Conservation (phyloP, 441 rosid species). For the Adansonia gregorii region DNA sequence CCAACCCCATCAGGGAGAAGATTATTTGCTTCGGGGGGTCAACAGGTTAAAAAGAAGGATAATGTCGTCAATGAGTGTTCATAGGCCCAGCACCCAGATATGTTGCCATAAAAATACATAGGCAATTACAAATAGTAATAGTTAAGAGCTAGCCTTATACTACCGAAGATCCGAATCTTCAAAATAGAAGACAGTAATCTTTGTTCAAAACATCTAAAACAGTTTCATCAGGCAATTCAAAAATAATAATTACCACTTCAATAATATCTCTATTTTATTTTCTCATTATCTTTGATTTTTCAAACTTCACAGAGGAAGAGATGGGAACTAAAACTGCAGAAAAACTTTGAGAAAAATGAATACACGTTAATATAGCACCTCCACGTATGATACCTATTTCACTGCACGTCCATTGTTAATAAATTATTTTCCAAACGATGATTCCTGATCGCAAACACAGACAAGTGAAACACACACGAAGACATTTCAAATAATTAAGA, state of each 20-base stretch:
- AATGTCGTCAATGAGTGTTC: not conserved
- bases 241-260: not conserved
- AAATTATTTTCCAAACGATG: slow-evolving; percentile 6
- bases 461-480: slow-evolving; percentile 17
- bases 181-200: slow-evolving; percentile 1
- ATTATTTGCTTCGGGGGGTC: not conserved
- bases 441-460: slow-evolving; percentile 19
- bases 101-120: not conserved
- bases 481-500: slow-evolving; percentile 28
- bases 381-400: not conserved
- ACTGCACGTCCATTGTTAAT: slow-evolving; percentile 18
- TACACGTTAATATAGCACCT: not conserved
- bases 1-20: not conserved
- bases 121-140: not conserved
- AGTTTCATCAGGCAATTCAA: not conserved
- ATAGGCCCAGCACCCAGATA: not conserved
- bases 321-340: slow-evolving; percentile 2
- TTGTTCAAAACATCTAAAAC: not conserved
- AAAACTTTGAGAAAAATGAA: slow-evolving; percentile 1
- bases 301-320: not conserved
- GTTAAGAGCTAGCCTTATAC: slow-evolving; percentile 5
- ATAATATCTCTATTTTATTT: not conserved
- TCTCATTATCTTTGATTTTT: not conserved
- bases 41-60: not conserved
- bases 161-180: not conserved